Conservation (phyloP, 176 grass and related monocot species). For the Alopecurus myosuroides region DNA sequence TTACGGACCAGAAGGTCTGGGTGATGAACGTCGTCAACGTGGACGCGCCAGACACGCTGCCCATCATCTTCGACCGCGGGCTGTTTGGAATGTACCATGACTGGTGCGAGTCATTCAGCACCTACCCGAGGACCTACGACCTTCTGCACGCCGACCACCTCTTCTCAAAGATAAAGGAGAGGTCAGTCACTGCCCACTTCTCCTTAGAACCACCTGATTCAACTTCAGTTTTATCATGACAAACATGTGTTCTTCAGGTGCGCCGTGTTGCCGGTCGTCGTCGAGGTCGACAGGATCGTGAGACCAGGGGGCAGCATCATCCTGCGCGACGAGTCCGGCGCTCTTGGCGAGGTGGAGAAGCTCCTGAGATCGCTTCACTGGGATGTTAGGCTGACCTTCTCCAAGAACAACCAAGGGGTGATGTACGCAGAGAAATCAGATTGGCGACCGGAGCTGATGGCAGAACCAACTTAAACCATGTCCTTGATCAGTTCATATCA, state of each 20-base stretch:
- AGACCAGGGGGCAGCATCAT: slow-evolving; percentile 84
- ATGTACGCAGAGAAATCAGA: slow-evolving; percentile 73
- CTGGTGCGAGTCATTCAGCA: slow-evolving; percentile 99
- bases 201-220: background rate
- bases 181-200: slow-evolving; percentile 25
- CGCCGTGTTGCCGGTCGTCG: slow-evolving; percentile 56
- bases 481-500: background rate
- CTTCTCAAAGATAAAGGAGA: slow-evolving; percentile 85
- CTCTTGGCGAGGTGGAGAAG: slow-evolving; percentile 55
- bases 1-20: slow-evolving; percentile 75
- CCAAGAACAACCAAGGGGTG: slow-evolving; percentile 59
- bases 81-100: slow-evolving; percentile 97
- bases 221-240: background rate
- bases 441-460: slow-evolving; percentile 64
- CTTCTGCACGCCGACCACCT: slow-evolving; percentile 86
- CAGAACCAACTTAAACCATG: slow-evolving; percentile 21
- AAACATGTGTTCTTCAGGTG: slow-evolving; percentile 39
- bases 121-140: slow-evolving; percentile 92
- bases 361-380: slow-evolving; percentile 79
- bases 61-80: slow-evolving; percentile 90
- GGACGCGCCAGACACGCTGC: slow-evolving; percentile 77
- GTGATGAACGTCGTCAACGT: slow-evolving; percentile 94
- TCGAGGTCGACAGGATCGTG: slow-evolving; percentile 81
- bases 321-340: slow-evolving; percentile 56
- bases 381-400: slow-evolving; percentile 71